Evolutionary conservation across 208 protist species (phyloP).

Genomic region (Acanthamoeba lenticulata): DNA sequence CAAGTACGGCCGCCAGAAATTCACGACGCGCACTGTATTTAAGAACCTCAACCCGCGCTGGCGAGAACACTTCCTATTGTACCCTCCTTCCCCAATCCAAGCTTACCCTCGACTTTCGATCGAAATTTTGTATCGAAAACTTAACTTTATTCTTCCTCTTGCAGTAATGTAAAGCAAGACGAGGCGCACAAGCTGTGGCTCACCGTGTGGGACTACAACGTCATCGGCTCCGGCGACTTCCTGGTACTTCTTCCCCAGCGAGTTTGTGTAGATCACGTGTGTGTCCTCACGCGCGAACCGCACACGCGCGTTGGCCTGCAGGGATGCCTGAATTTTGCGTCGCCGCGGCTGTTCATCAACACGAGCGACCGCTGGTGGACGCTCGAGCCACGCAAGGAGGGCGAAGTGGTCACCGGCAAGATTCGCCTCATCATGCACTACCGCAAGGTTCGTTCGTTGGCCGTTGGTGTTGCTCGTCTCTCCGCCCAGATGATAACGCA

Average conservation of each 20-base stretch:
- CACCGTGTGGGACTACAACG: conserved; percentile 63
- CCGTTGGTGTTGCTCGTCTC: background rate
- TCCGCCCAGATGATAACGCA: background rate
- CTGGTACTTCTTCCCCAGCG: background rate
- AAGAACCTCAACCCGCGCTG: conserved; percentile 61
- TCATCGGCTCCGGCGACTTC: conserved; percentile 34
- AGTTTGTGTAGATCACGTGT: background rate
- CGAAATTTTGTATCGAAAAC: background rate
- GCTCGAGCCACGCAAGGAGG: conserved; percentile 44
- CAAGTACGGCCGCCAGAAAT: conserved; percentile 44
- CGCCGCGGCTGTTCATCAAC: conserved; percentile 56
- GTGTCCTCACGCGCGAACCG: background rate
- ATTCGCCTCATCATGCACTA: conserved; percentile 43
- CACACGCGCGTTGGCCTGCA: background rate
- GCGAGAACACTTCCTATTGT: conserved; percentile 31
- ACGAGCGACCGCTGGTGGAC: conserved; percentile 64
- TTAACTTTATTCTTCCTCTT: background rate
- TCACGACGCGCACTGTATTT: conserved; percentile 55
- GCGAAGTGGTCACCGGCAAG: conserved; percentile 24
- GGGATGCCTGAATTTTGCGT: conserved; percentile 38
- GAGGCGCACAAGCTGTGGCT: conserved; percentile 16
- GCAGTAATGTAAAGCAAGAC: conserved; percentile 37
- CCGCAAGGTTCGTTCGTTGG: background rate
- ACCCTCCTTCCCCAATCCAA: background rate
- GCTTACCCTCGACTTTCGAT: background rate